A percentile compares a stretch with the other conserved stretches of the same genome.
Conservation (phyloP, 2,329 filamentous ascomycete genomes). For the Neoascochyta sp. region DNA sequence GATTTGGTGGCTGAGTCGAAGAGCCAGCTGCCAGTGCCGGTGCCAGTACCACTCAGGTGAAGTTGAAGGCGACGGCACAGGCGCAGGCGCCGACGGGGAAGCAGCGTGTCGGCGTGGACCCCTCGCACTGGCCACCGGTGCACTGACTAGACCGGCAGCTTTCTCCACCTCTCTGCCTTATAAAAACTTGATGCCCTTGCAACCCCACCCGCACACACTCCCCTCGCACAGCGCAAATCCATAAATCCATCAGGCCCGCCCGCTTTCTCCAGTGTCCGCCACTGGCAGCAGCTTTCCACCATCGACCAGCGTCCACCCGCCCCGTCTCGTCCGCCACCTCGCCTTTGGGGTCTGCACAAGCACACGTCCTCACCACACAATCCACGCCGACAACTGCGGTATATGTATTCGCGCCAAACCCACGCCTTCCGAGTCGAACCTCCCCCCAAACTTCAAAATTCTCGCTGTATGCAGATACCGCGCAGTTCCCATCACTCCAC, state of each 20-base stretch:
- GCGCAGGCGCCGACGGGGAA: too few species aligned
- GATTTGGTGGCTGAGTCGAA: too few species aligned
- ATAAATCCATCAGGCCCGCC: slow-evolving; percentile 18
- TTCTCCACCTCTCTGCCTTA: slow-evolving; percentile 11
- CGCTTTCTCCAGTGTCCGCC: slow-evolving; percentile 17
- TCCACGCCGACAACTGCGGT: slow-evolving; percentile 54
- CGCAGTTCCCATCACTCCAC: slow-evolving; percentile 85
- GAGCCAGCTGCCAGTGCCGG: too few species aligned
- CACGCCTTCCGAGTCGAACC: slow-evolving; percentile 91
- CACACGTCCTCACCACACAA: slow-evolving; percentile 29
- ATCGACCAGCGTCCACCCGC: slow-evolving; percentile 27
- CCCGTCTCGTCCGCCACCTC: slow-evolving; percentile 35
- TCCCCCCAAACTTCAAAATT: slow-evolving; percentile 93
- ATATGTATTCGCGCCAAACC: slow-evolving; percentile 99
- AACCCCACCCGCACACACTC: slow-evolving; percentile 16
- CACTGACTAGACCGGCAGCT: too few species aligned
- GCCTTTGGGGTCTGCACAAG: slow-evolving; percentile 24
- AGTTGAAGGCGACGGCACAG: too few species aligned
- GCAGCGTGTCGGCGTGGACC: too few species aligned
- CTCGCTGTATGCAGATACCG: slow-evolving; percentile 93
- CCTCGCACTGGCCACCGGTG: slow-evolving; percentile 4
- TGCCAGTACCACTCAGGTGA: too few species aligned
- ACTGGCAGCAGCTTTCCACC: slow-evolving; percentile 16
- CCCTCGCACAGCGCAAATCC: slow-evolving; percentile 17
- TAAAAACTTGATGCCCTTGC: slow-evolving; percentile 8